These are phyloP conservation scores for Polyporus arcularius DNA, from an alignment of 768 basidiomycete species.

Conservation along the genomic window DNA sequence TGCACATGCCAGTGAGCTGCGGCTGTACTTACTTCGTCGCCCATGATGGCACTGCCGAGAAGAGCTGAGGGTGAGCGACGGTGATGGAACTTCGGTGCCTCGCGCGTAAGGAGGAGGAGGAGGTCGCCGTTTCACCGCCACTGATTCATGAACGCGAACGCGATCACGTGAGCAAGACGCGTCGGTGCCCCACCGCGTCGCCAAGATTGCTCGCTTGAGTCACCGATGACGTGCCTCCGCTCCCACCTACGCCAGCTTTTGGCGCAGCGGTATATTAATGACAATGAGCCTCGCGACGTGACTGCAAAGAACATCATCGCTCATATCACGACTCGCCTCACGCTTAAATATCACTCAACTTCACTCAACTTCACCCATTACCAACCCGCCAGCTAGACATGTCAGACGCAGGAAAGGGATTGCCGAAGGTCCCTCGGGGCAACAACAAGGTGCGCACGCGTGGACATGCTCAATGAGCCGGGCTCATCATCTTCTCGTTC, in stretches of 20 bases:
- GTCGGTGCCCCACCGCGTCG: background rate
- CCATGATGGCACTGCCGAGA: no score
- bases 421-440: background rate
- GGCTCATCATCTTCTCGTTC: background rate
- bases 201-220: background rate
- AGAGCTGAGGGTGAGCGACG: no score
- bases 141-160: no score
- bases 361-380: no score
- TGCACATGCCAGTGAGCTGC: no score
- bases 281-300: no score
- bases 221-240: background rate
- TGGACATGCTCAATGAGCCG: background rate
- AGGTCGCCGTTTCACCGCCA: no score
- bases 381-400: background rate
- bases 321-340: background rate
- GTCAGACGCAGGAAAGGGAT: background rate
- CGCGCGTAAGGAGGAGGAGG: no score
- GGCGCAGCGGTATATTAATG: no score
- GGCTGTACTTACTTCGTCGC: no score
- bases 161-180: slow-evolving; percentile 3
- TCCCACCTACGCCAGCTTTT: background rate
- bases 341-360: background rate
- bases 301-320: no score
- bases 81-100: no score
- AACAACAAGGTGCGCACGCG: slow-evolving; percentile 5